phyloP scores from a whole-genome alignment of 2,329 filamentous ascomycete species.

The Metarhizium robertsii region DNA sequence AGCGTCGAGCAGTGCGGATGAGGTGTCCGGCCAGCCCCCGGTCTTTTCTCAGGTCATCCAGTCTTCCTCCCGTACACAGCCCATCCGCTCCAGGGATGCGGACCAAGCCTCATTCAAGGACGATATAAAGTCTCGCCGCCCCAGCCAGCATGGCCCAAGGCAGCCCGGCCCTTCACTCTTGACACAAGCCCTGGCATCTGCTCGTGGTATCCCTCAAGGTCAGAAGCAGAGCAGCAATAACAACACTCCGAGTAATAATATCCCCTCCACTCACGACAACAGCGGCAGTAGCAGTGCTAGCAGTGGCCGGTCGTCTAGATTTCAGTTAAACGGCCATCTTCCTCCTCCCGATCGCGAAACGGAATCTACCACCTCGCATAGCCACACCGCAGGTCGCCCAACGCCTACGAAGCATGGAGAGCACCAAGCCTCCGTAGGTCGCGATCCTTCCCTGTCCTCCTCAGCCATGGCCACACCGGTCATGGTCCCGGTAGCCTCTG shows the following conservation, averaged over 20 bases:
- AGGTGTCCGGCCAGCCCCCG: conserved; percentile 10
- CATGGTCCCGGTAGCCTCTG: conserved; percentile 21
- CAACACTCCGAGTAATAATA: not conserved
- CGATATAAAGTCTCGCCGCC: conserved; percentile 38
- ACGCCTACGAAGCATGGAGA: conserved; percentile 6
- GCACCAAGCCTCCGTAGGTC: conserved; percentile 4
- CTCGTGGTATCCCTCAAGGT: conserved; percentile 37
- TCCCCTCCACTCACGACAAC: not conserved
- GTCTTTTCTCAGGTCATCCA: not conserved
- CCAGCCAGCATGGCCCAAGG: conserved; percentile 20
- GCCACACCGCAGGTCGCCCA: conserved; percentile 3
- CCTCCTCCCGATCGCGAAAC: not conserved
- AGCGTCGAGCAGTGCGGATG: conserved; percentile 1
- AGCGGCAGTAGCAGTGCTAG: not conserved
- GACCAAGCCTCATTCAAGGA: conserved; percentile 3
- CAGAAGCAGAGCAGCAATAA: conserved; percentile 2
- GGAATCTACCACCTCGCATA: not conserved
- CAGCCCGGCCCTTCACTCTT: conserved; percentile 45
- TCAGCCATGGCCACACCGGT: conserved; percentile 23
- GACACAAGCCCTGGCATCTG: conserved; percentile 49
- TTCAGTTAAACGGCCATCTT: not conserved
- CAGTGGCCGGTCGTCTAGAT: not conserved
- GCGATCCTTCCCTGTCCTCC: not conserved
- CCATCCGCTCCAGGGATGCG: conserved; percentile 2
- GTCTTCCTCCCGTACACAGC: not conserved